Evolutionary conservation across 176 grass and related monocot genomes (phyloP), one percentile per base, ranked within the genome.

Genomic region (Oryza officinalis): DNA sequence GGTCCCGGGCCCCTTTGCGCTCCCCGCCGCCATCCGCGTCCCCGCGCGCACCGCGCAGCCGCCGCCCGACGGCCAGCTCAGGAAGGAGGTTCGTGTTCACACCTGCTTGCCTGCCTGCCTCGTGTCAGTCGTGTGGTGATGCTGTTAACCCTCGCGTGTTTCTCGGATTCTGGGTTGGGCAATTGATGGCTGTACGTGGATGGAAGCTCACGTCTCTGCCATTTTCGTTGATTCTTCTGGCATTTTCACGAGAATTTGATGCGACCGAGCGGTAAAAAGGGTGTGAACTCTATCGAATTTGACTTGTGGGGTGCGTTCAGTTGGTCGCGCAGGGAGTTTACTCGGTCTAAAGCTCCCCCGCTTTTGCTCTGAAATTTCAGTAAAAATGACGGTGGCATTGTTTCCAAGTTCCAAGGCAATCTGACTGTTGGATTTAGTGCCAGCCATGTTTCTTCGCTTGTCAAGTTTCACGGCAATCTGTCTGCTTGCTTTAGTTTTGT

Each of bases 81-180:
- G 68, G 69, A 69, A 76, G 74, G 74, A 69, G 65, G 89, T 89
- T 65, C 69, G 71, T 54, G 20, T 4, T 27, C 12, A 75, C 37
- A 61, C 22, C 52, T 20, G 49, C 17, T 4, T 20, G 49, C 17
- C 17, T n/a, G 6, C 18, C 6, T 23, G 40, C 67, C 67, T 41
- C 40, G 40, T 30, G 45, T 2, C 35, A 8, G 37, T 46, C 33
- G 17, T 60, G 8, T 69, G 17, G 49, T 27, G 22, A 79, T 61
- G n/a, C 52, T 66, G 67, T 31, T 61, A 32, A 65, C 10, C 14
- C 30, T 38, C 50, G 50, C 50, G 20, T 64, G 63, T 79, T 35
- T 14, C 74, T 13, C 28, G 57, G 14, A 20, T 45, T 45, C 60
- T 0, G 18, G 13, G 20, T 70, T 46, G n/a, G 22, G 15, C 2